These are phyloP conservation scores for Cytospora piceae DNA, from an alignment of 2,329 filamentous ascomycete species.

Conservation along the genomic window DNA sequence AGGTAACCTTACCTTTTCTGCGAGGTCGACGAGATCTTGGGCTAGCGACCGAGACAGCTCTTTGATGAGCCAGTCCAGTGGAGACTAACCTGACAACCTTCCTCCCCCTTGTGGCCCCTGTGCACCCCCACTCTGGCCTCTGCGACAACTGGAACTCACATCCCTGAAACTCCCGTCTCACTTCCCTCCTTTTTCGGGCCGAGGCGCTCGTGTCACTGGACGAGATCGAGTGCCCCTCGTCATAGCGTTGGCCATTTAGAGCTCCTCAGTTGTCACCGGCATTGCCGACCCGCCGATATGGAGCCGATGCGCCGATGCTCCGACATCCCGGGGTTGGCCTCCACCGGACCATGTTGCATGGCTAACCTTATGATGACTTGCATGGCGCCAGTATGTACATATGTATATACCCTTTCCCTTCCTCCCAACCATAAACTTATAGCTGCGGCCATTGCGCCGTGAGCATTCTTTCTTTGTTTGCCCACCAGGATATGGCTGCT, in stretches of 20 bases:
- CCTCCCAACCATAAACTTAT: neutral
- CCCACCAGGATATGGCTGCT: conserved; percentile 70
- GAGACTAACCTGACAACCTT: neutral
- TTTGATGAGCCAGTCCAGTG: neutral
- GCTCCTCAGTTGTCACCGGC: neutral
- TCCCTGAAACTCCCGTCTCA: neutral
- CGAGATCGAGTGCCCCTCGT: neutral
- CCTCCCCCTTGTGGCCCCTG: no score
- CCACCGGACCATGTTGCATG: no score
- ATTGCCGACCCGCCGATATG: neutral
- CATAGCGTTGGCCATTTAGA: conserved; percentile 29
- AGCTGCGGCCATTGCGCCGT: conserved; percentile 22
- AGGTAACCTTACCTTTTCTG: neutral
- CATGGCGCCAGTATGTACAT: neutral
- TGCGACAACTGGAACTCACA: neutral
- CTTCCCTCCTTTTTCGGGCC: conserved; percentile 25
- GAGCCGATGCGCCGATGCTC: neutral
- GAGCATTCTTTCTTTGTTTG: conserved; percentile 27
- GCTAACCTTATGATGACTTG: neutral
- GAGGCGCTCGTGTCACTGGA: conserved; percentile 28
- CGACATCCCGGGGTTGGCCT: no score
- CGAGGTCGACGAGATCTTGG: neutral
- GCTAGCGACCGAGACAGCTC: neutral
- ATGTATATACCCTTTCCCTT: neutral
- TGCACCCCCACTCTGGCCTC: conserved; percentile 4